Evolutionary conservation across 2,329 filamentous ascomycete genomes (phyloP), one percentile per base, ranked within the genome.

Genomic region (Phialocephala subalpina): DNA sequence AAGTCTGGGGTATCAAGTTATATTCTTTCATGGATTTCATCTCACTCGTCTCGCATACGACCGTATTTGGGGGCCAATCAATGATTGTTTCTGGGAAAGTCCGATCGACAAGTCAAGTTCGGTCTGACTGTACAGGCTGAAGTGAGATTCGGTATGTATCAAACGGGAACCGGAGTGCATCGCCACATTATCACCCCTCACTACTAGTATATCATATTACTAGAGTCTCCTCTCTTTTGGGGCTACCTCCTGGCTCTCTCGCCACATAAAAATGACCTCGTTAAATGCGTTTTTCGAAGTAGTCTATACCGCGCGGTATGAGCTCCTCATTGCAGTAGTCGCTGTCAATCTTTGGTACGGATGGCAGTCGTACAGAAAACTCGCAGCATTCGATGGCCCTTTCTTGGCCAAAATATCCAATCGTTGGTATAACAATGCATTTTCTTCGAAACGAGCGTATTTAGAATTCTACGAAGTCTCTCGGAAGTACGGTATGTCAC

Each of bases 321-420:
- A 7, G 33, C 55, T 57, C 33, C 20, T 57, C 5, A 18, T 40
- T 12, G 29, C 20, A 3, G 8, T 38, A 1, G 14, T 56, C 14
- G 52, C 55, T 27, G n/a, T 9, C 8, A n/a, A 36, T 2, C 20
- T 25, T 20, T 57, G 55, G 55, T 38, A 20, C 12, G 33, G 20
- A 57, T 57, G 55, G 55, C 5, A 16, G 33, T 57, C 55, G 36
- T 57, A 57, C 33, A 22, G 16, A 20, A 57, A 14, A n/a, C 55
- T 57, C 20, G 12, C 55, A 2, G 49, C 38, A n/a, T 67, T 67
- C 55, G 62, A 67, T 29, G 65, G 62, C 7, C 61, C 65, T 7
- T 20, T 35, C 12, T 42, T 58, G 42, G 58, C 61, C 7, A 33
- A 29, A 33, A 27, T 64, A 6, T 40, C 57, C 56, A 40, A 53